Percentiles rank a stretch among this genome's conserved stretches.
Evolutionary conservation across 2,329 filamentous ascomycete species (phyloP).

Genomic region (Pseudocercospora fuligena): DNA sequence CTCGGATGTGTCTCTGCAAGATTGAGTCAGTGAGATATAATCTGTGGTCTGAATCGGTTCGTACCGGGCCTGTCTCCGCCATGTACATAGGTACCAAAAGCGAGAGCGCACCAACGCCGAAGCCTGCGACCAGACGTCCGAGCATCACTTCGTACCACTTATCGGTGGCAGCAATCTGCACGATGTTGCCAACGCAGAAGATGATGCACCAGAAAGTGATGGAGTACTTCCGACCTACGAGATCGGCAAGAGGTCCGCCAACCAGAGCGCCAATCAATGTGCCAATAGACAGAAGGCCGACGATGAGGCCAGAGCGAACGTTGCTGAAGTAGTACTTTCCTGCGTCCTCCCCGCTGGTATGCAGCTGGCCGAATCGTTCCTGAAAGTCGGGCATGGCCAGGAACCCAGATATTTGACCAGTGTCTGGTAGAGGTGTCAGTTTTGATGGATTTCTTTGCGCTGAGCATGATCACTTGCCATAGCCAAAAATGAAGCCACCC

Average conservation of each 20-base stretch:
- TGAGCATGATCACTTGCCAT: conserved; percentile 11
- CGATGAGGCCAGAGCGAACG: conserved; percentile 65
- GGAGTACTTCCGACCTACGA: conserved; percentile 63
- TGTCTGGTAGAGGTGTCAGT: conserved; percentile 47
- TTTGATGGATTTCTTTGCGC: not conserved
- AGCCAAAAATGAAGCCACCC: conserved; percentile 40
- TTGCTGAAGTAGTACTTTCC: conserved; percentile 55
- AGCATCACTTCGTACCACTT: conserved; percentile 69
- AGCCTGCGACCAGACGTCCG: conserved; percentile 66
- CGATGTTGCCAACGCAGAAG: conserved; percentile 66
- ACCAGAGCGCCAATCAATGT: conserved; percentile 63
- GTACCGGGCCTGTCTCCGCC: not conserved
- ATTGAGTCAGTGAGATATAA: not conserved
- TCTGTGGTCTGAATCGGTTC: not conserved
- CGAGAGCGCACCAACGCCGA: conserved; percentile 67
- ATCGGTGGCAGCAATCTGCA: conserved; percentile 64
- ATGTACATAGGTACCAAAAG: conserved; percentile 68
- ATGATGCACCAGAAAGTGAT: conserved; percentile 66
- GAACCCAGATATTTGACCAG: conserved; percentile 66
- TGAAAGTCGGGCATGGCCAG: conserved; percentile 64
- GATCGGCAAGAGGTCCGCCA: conserved; percentile 64
- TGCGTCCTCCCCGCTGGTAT: conserved; percentile 6
- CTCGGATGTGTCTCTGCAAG: conserved; percentile 65
- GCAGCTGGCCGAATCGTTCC: conserved; percentile 56
- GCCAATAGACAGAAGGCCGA: conserved; percentile 63